Evolutionary conservation across 257 asterid genomes (phyloP).

Genomic region (Hygrophila difformis): DNA sequence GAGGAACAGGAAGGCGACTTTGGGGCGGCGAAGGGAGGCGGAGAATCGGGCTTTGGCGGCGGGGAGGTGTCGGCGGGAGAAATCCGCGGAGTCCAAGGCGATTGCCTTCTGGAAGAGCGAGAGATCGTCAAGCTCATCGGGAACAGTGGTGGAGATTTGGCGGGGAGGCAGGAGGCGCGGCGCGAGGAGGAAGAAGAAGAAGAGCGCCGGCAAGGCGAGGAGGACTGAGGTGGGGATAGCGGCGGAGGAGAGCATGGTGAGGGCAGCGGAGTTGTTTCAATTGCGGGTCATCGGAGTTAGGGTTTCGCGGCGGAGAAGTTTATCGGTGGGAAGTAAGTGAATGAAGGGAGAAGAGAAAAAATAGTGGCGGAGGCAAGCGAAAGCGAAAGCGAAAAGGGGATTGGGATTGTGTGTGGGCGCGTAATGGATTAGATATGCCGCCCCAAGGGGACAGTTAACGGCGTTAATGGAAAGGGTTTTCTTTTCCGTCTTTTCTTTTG

Average conservation of each 20-base stretch:
- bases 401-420: no score
- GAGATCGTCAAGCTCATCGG: slow-evolving; percentile 64
- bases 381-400: no score
- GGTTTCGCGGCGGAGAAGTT: background rate
- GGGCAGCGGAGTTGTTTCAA: slow-evolving; percentile 4
- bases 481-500: background rate
- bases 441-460: slow-evolving; percentile 7
- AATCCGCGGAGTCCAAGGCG: slow-evolving; percentile 26
- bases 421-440: no score
- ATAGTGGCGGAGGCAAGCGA: background rate
- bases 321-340: background rate
- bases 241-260: slow-evolving; percentile 30
- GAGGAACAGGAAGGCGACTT: slow-evolving; percentile 58
- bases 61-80: slow-evolving; percentile 31
- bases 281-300: background rate
- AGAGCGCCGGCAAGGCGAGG: slow-evolving; percentile 32
- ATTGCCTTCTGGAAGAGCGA: slow-evolving; percentile 67
- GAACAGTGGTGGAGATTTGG: slow-evolving; percentile 33
- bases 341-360: background rate
- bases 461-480: slow-evolving; percentile 10
- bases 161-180: slow-evolving; percentile 44
- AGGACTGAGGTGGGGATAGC: slow-evolving; percentile 43
- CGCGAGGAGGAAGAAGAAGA: slow-evolving; percentile 32
- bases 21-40: slow-evolving; percentile 44
- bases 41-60: slow-evolving; percentile 51